Percentiles rank a stretch among this genome's conserved stretches.
These are phyloP conservation scores for Phyllosticta capitalensis DNA, from an alignment of 2,329 filamentous ascomycete species.

Conservation along the genomic window DNA sequence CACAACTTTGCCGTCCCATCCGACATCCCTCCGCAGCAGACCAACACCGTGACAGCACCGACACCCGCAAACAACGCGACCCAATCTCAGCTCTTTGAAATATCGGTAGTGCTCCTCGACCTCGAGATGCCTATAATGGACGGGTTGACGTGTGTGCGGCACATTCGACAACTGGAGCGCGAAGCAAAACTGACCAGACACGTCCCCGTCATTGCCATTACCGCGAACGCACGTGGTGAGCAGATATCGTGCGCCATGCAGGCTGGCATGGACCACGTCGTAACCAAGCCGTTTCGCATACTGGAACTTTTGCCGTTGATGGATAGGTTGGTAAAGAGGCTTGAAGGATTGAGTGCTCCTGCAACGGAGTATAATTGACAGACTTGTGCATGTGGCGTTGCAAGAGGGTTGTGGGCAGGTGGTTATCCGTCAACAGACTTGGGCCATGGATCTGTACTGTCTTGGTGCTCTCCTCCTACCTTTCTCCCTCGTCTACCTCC, in stretches of 20 bases:
- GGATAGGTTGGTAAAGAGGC: slow-evolving; percentile 7
- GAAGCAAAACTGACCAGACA: slow-evolving; percentile 18
- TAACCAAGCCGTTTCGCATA: slow-evolving; percentile 27
- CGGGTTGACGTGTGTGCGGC: slow-evolving; percentile 23
- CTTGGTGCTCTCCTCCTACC: too few relatives aligned
- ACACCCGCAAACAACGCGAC: slow-evolving; percentile 6
- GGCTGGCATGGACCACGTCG: slow-evolving; percentile 27
- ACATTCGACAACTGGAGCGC: slow-evolving; percentile 25
- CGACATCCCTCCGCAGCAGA: not conserved
- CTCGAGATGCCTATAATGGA: slow-evolving; percentile 33
- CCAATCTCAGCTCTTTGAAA: slow-evolving; percentile 8
- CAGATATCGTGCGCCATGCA: slow-evolving; percentile 23
- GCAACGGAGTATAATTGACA: not conserved
- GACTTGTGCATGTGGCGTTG: not conserved
- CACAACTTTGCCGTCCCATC: not conserved
- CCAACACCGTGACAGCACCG: not conserved
- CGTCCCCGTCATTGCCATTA: slow-evolving; percentile 28
- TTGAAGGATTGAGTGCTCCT: not conserved
- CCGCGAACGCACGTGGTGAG: slow-evolving; percentile 26
- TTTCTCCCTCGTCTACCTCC: too few relatives aligned
- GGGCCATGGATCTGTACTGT: too few relatives aligned
- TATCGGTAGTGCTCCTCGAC: slow-evolving; percentile 28
- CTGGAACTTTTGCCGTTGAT: slow-evolving; percentile 24
- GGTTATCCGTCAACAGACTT: too few relatives aligned
- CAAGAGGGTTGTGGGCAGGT: not conserved